Base-by-base conservation (phyloP, 768 basidiomycete species). In the Nidularia pulvinata region DNA sequence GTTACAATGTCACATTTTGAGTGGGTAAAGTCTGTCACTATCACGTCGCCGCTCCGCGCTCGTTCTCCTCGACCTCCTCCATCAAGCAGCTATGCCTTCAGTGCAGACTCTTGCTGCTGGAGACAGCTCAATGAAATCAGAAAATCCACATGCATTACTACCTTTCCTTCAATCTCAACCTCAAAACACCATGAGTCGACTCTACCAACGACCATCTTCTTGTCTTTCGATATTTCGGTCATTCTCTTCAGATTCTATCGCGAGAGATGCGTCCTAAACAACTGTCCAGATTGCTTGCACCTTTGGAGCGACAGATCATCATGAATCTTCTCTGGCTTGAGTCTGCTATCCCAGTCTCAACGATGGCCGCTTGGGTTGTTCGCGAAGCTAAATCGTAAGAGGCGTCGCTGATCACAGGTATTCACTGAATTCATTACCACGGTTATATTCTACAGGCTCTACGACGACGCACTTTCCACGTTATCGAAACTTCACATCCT, bases 271-370 rank as follows among this genome's bases (percentile, higher is more conserved):
- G 56, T 63, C 62, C 62, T 52, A 66, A 53, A 50, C 50, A 51
- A 56, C 7, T 16, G 3, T 52, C 33, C 64, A 94, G 93, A 50
- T 74, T 96, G 25, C 70, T 97, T 36, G 84, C 82, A 2, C 83
- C 91, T 16, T 65, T 95, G 19, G 89, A 94, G 62, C 79, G 92
- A 52, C 94, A 96, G 64, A 74, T 95, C 30, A 81, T 93, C 33
- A 89, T 95, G 86, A 92, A 88, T 65, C 65, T 94, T 50, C 75
- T 96, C 6, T 97, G 95, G 94, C 77, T 95, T 32, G 95, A 96
- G 63, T 80, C 83, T 22, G 72, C 86, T 4, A 84, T 93, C 48
- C 74, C 82, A 1, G 68, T 75, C n/a, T 74, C 79, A 13, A 88
- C 85, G 0, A 86, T 93, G 84, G 71, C 78, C 5, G 82, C 84